A percentile compares a stretch with the other conserved stretches of the same genome.
These are phyloP conservation scores for Ilyonectria sp. DNA, from an alignment of 2,329 filamentous ascomycete genomes.

Conservation along the genomic window DNA sequence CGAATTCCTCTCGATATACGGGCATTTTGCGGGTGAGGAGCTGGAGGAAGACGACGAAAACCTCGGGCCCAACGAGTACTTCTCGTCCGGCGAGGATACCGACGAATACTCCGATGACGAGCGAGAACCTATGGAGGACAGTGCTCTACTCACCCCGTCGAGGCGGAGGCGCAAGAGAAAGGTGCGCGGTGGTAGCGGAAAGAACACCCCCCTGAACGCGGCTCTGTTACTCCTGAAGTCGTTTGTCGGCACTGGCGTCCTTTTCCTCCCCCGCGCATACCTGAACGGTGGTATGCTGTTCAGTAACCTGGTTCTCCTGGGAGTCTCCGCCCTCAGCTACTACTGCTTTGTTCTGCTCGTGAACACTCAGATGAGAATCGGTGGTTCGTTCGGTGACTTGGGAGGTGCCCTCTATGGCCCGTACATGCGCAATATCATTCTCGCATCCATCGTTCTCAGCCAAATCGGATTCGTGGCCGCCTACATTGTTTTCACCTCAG, in stretches of 20 bases:
- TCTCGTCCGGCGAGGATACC: slow-evolving; percentile 82
- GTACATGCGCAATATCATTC: slow-evolving; percentile 89
- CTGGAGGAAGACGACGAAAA: slow-evolving; percentile 97
- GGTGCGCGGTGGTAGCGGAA: slow-evolving; percentile 80
- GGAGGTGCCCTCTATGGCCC: slow-evolving; percentile 92
- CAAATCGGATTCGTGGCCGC: slow-evolving; percentile 96
- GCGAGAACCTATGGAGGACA: slow-evolving; percentile 88
- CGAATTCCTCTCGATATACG: slow-evolving; percentile 95
- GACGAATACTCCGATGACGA: slow-evolving; percentile 78
- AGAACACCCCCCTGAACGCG: slow-evolving; percentile 84
- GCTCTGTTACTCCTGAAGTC: slow-evolving; percentile 93
- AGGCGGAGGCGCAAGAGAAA: slow-evolving; percentile 83
- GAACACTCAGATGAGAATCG: slow-evolving; percentile 85
- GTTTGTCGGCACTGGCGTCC: slow-evolving; percentile 95
- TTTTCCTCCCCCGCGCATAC: slow-evolving; percentile 94
- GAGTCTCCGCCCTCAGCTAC: slow-evolving; percentile 89
- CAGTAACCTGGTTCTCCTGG: slow-evolving; percentile 90
- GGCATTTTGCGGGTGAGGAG: slow-evolving; percentile 97
- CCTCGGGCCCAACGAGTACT: slow-evolving; percentile 90
- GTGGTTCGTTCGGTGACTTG: slow-evolving; percentile 98
- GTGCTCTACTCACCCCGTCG: slow-evolving; percentile 84
- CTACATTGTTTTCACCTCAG: slow-evolving; percentile 96
- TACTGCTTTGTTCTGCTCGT: slow-evolving; percentile 98
- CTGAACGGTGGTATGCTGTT: slow-evolving; percentile 98
- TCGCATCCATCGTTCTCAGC: slow-evolving; percentile 92